Conservation (phyloP, 345 rosid species). For the Hypericum perforatum region DNA sequence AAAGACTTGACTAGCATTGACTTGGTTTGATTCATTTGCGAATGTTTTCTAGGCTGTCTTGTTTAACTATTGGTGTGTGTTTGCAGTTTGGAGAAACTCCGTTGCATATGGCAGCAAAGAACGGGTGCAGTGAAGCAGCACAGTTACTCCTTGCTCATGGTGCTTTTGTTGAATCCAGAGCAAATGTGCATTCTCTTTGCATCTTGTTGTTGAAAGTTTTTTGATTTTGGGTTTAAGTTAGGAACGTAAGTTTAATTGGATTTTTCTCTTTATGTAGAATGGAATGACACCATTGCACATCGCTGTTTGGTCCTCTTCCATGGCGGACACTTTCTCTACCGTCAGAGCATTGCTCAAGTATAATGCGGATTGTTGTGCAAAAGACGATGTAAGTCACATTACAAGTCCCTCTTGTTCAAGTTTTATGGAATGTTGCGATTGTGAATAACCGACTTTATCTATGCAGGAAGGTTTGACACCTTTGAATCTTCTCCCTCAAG, state of each 20-base stretch:
- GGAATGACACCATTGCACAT: constrained; percentile 99
- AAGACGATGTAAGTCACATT: constrained; percentile 51
- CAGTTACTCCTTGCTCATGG: constrained; percentile 71
- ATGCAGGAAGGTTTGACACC: constrained; percentile 93
- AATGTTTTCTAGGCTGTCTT: background rate
- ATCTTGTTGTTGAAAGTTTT: constrained; percentile 3
- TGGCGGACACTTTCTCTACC: constrained; percentile 65
- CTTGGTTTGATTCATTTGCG: constrained; percentile 4
- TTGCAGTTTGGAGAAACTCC: constrained; percentile 98
- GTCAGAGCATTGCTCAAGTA: constrained; percentile 72
- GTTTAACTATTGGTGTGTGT: constrained; percentile 7
- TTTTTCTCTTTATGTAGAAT: constrained; percentile 42
- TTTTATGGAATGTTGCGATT: background rate
- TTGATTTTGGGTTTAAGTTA: constrained; percentile 3
- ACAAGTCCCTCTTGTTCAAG: background rate
- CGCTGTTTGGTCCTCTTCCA: constrained; percentile 90
- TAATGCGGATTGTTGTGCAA: constrained; percentile 84
- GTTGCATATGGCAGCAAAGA: constrained; percentile 98
- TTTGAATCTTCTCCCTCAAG: constrained; percentile 66
- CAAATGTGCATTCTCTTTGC: constrained; percentile 42
- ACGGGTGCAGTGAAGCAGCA: constrained; percentile 81
- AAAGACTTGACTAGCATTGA: background rate
- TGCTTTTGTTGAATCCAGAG: constrained; percentile 85
- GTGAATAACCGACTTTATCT: constrained; percentile 5
- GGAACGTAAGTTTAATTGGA: background rate